Percentiles rank a stretch among this genome's conserved stretches.
Evolutionary conservation across 306 rosid genomes (phyloP).

Genomic region (Castanea mollissima): DNA sequence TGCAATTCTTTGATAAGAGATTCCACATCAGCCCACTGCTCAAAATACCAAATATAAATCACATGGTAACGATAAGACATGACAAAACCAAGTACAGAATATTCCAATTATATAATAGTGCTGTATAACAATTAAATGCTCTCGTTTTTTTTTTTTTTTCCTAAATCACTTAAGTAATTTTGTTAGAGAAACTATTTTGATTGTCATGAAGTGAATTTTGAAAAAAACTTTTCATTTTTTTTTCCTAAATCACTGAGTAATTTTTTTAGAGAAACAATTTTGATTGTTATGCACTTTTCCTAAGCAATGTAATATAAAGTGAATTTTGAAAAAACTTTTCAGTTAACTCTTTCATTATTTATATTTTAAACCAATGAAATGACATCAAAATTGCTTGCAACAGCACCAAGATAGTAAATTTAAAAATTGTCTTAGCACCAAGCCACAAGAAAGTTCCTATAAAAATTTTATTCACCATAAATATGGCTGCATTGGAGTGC

Average conservation of each 20-base stretch:
- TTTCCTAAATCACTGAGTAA: not conserved
- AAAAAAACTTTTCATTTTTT: not conserved
- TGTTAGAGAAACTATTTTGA: not conserved
- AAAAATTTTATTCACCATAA: too few species aligned
- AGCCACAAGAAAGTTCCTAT: too few species aligned
- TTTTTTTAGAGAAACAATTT: not conserved
- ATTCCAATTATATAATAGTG: not conserved
- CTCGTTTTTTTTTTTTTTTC: too few species aligned
- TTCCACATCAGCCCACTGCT: slow-evolving; percentile 91
- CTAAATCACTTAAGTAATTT: not conserved
- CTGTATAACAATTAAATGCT: not conserved
- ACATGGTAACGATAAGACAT: not conserved
- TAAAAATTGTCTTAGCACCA: too few species aligned
- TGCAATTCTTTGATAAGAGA: slow-evolving; percentile 72
- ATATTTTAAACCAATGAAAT: not conserved
- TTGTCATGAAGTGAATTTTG: not conserved
- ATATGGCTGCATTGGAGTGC: too few species aligned
- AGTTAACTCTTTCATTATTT: not conserved
- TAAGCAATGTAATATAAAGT: slow-evolving; percentile 3
- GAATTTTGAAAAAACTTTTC: not conserved
- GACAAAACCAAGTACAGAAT: not conserved
- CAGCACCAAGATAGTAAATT: too few species aligned
- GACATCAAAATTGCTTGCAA: too few species aligned
- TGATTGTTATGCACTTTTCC: not conserved
- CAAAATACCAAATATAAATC: slow-evolving; percentile 15